phyloP scores from a whole-genome alignment of 169 alveolate genomes.

The Condylostoma magnum region DNA sequence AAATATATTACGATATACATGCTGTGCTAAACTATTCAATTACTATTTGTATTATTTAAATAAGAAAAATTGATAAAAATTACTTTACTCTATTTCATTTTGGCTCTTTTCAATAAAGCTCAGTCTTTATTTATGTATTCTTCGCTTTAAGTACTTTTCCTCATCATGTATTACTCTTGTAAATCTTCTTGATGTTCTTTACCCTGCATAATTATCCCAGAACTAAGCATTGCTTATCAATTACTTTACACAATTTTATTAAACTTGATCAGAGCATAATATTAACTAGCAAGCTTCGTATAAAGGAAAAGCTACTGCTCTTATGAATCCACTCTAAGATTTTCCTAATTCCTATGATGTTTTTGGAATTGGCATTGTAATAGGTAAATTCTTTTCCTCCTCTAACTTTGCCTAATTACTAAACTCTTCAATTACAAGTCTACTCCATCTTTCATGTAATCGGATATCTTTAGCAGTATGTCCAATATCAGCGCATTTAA shows the following conservation, averaged over 20 bases:
- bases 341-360: slow-evolving; percentile 86
- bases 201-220: no score
- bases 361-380: slow-evolving; percentile 93
- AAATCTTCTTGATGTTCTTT: no score
- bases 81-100: no score
- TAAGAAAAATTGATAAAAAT: no score
- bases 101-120: no score
- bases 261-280: background rate
- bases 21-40: no score
- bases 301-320: slow-evolving; percentile 88
- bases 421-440: slow-evolving; percentile 89
- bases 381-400: slow-evolving; percentile 83
- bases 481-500: slow-evolving; percentile 93
- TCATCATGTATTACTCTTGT: no score
- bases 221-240: background rate
- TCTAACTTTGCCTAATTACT: slow-evolving; percentile 89
- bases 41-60: no score
- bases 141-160: no score
- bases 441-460: slow-evolving; percentile 89
- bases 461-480: slow-evolving; percentile 89
- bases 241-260: background rate
- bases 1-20: no score
- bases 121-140: no score
- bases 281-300: slow-evolving; percentile 40
- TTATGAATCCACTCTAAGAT: slow-evolving; percentile 91